Conservation (phyloP, 257 asterid species). For the Nicotiana noctiflora region DNA sequence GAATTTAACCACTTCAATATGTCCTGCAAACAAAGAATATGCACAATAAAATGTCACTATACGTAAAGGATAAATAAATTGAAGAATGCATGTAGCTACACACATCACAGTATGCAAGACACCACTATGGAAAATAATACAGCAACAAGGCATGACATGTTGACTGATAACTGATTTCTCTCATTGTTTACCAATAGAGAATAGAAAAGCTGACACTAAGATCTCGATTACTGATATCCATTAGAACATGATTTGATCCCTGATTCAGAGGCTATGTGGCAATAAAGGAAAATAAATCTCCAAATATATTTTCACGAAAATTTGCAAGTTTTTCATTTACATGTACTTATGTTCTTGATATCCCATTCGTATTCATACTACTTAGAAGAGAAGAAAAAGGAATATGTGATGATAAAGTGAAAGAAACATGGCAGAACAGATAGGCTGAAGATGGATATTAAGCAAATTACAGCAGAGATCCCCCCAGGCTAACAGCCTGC, state of each 20-base stretch:
- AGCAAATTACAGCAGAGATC: not conserved
- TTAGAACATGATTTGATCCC: not conserved
- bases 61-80: not conserved
- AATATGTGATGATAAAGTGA: not conserved
- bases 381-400: not conserved
- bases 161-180: constrained; percentile 1
- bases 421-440: not conserved
- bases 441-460: not conserved
- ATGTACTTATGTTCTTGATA: not conserved
- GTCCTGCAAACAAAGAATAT: constrained; percentile 48
- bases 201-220: not conserved
- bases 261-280: not conserved
- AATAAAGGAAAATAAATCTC: not conserved
- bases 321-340: not conserved
- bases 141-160: not conserved
- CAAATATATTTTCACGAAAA: not conserved
- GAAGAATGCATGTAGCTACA: not conserved
- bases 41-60: not conserved
- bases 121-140: not conserved
- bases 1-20: constrained; percentile 53
- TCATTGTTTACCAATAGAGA: not conserved
- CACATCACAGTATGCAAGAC: not conserved
- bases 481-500: not conserved
- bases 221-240: not conserved
- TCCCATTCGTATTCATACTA: not conserved